A percentile compares a stretch with the other conserved stretches of the same genome.
Conservation (phyloP, 2,329 filamentous ascomycete species). For the Aspergillus flavus region DNA sequence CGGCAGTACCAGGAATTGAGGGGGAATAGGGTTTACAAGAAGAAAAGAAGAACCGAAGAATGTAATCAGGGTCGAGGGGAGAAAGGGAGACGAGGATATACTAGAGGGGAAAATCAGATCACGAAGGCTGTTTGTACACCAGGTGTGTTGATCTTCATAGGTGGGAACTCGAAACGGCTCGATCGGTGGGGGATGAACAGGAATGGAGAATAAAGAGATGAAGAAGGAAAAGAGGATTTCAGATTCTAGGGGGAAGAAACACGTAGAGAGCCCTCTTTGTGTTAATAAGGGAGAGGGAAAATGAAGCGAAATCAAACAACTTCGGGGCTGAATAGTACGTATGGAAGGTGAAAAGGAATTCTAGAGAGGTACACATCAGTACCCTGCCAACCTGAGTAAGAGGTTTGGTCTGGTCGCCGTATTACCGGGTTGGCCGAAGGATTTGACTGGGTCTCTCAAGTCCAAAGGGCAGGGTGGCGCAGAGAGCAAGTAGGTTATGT, state of each 20-base stretch:
- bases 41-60: slow-evolving; percentile 2
- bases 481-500: slow-evolving; percentile 9
- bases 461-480: not conserved
- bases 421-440: slow-evolving; percentile 4
- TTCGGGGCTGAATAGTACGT: not conserved
- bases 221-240: not conserved
- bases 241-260: not conserved
- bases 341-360: slow-evolving; percentile 3
- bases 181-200: not conserved
- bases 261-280: not conserved
- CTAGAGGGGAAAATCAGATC: not conserved
- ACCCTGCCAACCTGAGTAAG: slow-evolving; percentile 4
- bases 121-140: slow-evolving; percentile 2
- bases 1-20: not conserved
- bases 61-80: not conserved
- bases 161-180: not conserved
- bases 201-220: not conserved
- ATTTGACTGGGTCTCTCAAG: slow-evolving; percentile 3
- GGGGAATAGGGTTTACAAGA: not conserved
- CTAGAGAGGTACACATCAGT: not conserved
- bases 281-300: not conserved
- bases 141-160: slow-evolving; percentile 2
- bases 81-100: not conserved
- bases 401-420: not conserved
- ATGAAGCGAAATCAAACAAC: slow-evolving; percentile 2